Evolutionary conservation across 2,329 filamentous ascomycete species (phyloP), one percentile per base, ranked within the genome.

Genomic region (Penicillium fuscoglaucum): DNA sequence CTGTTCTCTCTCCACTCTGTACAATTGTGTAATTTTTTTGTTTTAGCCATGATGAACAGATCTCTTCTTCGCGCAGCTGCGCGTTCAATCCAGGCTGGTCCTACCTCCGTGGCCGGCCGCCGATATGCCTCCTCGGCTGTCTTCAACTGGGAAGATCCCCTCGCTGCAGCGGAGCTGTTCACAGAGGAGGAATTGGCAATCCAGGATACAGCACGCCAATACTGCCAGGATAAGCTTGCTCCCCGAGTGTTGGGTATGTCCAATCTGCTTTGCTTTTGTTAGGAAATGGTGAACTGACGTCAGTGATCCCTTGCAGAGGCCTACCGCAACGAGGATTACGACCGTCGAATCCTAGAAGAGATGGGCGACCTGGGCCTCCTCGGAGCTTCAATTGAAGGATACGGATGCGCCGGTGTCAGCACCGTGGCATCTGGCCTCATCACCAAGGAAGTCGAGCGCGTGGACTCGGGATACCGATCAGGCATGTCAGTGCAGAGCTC

Each of bases 401-500:
- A 96, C 70, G 92, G 87, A 31, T 96, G 93, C 74, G 92, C 92
- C 5, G 92, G 92, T 54, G 90, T 90, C 28, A 93, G 90, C 63
- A 93, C 88, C 54, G 91, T 96, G 46, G 92, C 92, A 9, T 89
- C 89, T n/a, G 92, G 91, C 24, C 80, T 96, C 63, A 96, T 96
- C 74, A 96, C 91, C 21, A 86, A 91, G 71, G 92, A 93, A 63
- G 91, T 96, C 19, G 92, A 96, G 77, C 85, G 91, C 57, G 90
- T 96, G 29, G 92, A 96, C 73, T 95, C 90, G 60, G 93, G 92
- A 49, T 96, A 96, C 77, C 86, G 93, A 58, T 96, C 91, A 49
- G 92, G 90, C 64, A 96, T 96, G 89, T 96, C 91, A 7, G 93
- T 96, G 21, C 92, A 96, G 75, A 93, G 90, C 60, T 95, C 92